Conservation (phyloP, 2,329 filamentous ascomycete species). For the Aaosphaeria arxii region DNA sequence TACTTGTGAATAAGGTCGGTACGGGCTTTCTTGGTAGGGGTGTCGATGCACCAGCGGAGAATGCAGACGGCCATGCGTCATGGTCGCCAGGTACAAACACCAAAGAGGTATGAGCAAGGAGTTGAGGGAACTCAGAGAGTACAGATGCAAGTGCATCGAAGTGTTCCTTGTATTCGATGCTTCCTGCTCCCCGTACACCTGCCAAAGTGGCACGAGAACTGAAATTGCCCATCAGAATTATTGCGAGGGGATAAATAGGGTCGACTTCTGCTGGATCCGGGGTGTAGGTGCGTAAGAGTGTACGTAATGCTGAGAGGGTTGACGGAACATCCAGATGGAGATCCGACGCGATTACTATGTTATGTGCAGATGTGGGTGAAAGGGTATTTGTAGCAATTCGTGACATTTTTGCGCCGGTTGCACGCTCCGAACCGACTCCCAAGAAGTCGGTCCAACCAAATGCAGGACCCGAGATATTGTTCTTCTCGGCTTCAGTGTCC, state of each 20-base stretch:
- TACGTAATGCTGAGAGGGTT: constrained; percentile 77
- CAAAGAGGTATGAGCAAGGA: constrained; percentile 79
- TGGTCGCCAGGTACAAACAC: constrained; percentile 95
- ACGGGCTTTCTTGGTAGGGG: constrained; percentile 69
- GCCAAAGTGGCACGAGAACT: constrained; percentile 56
- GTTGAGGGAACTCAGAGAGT: constrained; percentile 76
- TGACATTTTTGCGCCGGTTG: constrained; percentile 78
- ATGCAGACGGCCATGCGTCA: constrained; percentile 92
- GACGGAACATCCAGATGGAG: constrained; percentile 80
- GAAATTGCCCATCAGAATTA: constrained; percentile 87
- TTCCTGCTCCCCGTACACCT: constrained; percentile 68
- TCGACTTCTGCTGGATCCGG: constrained; percentile 51
- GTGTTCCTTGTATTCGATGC: constrained; percentile 95
- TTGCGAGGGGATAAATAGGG: constrained; percentile 68
- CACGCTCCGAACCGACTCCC: constrained; percentile 84
- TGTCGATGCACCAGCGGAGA: constrained; percentile 70
- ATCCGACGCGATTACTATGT: constrained; percentile 77
- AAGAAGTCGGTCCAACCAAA: constrained; percentile 98
- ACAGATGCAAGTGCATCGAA: constrained; percentile 84
- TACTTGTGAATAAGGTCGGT: constrained; percentile 85
- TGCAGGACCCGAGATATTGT: constrained; percentile 32
- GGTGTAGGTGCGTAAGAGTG: constrained; percentile 73
- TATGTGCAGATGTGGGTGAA: constrained; percentile 37
- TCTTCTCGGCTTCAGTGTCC: constrained; percentile 44
- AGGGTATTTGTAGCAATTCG: constrained; percentile 71